Percentiles rank a stretch among this genome's conserved stretches.
phyloP scores from a whole-genome alignment of 1,139 yeast species.

The Saccharomycopsis hybrid region DNA sequence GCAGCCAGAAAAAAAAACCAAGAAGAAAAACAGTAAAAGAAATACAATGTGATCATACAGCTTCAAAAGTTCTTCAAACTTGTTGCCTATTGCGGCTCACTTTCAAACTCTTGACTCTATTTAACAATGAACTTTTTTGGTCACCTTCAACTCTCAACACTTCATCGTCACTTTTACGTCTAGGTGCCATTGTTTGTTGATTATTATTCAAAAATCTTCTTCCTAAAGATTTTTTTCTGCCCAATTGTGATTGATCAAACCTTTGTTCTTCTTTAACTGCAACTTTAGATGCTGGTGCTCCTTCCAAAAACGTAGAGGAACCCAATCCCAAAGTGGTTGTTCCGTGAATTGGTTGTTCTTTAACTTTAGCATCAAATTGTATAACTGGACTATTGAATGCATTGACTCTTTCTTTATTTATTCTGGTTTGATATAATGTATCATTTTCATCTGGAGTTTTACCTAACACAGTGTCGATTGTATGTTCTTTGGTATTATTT shows the following conservation, averaged over 20 bases:
- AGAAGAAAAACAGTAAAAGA: too few relatives aligned
- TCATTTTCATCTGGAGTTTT: slow-evolving; percentile 26
- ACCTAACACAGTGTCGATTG: slow-evolving; percentile 58
- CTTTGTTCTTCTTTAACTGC: slow-evolving; percentile 35
- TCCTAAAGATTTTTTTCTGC: slow-evolving; percentile 70
- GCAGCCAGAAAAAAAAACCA: too few relatives aligned
- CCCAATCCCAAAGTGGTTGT: slow-evolving; percentile 83
- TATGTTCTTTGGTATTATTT: slow-evolving; percentile 41
- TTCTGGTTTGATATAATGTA: slow-evolving; percentile 8
- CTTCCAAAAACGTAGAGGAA: slow-evolving; percentile 86
- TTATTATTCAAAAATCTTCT: slow-evolving; percentile 45
- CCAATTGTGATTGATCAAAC: slow-evolving; percentile 30
- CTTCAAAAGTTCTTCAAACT: too few relatives aligned
- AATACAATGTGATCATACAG: too few relatives aligned
- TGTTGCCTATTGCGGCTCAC: slow-evolving; percentile 41
- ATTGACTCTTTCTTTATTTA: slow-evolving; percentile 26
- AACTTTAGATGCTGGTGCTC: slow-evolving; percentile 81
- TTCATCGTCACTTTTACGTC: slow-evolving; percentile 28
- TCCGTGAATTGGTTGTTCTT: slow-evolving; percentile 77
- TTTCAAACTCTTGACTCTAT: slow-evolving; percentile 84
- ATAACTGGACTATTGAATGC: slow-evolving; percentile 49
- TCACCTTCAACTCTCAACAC: slow-evolving; percentile 27
- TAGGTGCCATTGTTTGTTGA: slow-evolving; percentile 15
- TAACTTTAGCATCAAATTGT: slow-evolving; percentile 64
- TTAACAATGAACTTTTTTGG: slow-evolving; percentile 47